These are phyloP conservation scores for Epichloe sp. DNA, from an alignment of 2,329 filamentous ascomycete genomes.

Conservation along the genomic window DNA sequence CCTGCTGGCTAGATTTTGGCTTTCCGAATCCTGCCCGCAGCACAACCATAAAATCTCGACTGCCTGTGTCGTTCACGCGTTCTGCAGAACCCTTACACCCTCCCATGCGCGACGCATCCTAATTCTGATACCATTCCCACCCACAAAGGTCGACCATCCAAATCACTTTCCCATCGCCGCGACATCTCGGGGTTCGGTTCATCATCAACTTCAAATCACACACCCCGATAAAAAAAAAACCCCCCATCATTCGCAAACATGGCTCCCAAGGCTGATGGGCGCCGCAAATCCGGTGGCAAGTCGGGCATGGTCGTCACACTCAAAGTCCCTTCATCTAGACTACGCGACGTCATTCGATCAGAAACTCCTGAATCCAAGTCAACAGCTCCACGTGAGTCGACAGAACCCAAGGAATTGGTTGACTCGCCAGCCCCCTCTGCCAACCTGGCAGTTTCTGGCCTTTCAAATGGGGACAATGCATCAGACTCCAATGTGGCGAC, in stretches of 20 bases:
- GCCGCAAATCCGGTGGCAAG: constrained; percentile 26
- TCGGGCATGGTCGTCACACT: constrained; percentile 34
- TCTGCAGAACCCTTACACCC: neutral
- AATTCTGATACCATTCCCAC: neutral
- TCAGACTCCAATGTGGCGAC: constrained; percentile 49
- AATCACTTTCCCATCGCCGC: neutral
- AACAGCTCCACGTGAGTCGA: constrained; percentile 19
- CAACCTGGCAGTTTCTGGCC: constrained; percentile 24
- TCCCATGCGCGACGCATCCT: neutral
- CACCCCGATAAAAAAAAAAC: constrained; percentile 4
- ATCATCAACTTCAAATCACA: neutral
- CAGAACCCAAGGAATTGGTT: constrained; percentile 24
- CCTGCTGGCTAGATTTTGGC: constrained; percentile 5
- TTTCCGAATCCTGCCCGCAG: neutral
- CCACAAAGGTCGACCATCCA: neutral
- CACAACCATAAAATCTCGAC: constrained; percentile 1
- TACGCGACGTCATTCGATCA: constrained; percentile 37
- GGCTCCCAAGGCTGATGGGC: constrained; percentile 22
- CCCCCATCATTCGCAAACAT: constrained; percentile 11
- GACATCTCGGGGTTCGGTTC: neutral
- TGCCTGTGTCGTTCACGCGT: neutral
- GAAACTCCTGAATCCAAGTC: constrained; percentile 30
- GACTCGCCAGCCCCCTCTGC: constrained; percentile 33
- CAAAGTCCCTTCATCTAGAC: constrained; percentile 34
- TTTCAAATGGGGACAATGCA: constrained; percentile 40